Percentiles rank a stretch among this genome's conserved stretches.
Evolutionary conservation across 2,329 filamentous ascomycete species (phyloP).

Genomic region (Gliomastix tumulicola): DNA sequence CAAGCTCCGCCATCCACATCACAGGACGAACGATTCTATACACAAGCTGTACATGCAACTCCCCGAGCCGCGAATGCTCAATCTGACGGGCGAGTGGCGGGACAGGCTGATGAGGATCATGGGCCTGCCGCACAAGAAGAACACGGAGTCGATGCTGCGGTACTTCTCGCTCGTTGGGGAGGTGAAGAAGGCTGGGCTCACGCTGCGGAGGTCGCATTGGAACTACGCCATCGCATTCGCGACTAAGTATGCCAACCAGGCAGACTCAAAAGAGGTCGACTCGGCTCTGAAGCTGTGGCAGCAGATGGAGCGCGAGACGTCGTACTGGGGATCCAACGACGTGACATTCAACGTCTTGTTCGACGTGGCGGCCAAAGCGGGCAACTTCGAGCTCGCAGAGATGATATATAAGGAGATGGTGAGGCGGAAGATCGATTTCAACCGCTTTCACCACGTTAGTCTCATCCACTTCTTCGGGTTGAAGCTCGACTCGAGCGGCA

Average conservation of each 20-base stretch:
- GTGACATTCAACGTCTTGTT: conserved; percentile 95
- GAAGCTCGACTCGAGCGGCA: conserved; percentile 62
- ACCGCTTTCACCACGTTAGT: conserved; percentile 75
- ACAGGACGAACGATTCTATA: conserved; percentile 32
- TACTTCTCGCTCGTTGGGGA: conserved; percentile 83
- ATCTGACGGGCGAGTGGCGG: conserved; percentile 44
- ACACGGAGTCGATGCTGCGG: conserved; percentile 61
- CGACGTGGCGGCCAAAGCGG: conserved; percentile 77
- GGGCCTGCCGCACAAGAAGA: conserved; percentile 52
- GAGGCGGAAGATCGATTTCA: conserved; percentile 57
- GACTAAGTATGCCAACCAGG: conserved; percentile 59
- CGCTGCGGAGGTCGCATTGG: conserved; percentile 66
- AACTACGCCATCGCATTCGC: conserved; percentile 77
- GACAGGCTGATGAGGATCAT: conserved; percentile 62
- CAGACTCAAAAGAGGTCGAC: conserved; percentile 31
- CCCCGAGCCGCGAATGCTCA: conserved; percentile 44
- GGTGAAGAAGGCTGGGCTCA: conserved; percentile 66
- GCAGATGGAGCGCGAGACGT: conserved; percentile 71
- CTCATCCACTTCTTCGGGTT: conserved; percentile 81
- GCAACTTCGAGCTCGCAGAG: conserved; percentile 77
- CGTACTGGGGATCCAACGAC: conserved; percentile 56
- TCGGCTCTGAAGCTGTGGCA: conserved; percentile 73
- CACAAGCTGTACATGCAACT: conserved; percentile 42
- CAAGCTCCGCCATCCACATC: conserved; percentile 32
- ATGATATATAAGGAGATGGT: conserved; percentile 80